Base-by-base conservation (phyloP, 495 filamentous ascomycete genomes). In the Annulohypoxylon moriforme region DNA sequence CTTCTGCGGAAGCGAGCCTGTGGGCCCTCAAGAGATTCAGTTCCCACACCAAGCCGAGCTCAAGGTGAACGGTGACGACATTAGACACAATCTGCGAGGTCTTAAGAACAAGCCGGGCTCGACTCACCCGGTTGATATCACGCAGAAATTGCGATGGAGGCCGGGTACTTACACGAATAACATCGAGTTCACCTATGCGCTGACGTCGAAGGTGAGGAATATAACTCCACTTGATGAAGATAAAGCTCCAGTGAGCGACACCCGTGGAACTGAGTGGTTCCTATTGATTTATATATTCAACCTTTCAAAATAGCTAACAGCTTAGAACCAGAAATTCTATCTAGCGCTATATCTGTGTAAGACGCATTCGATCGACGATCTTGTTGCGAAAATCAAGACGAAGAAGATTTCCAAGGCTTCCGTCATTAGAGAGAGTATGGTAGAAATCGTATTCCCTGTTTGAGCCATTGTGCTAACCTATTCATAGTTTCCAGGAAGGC, bases 81-180 rank as follows among this genome's bases (percentile, higher is more conserved):
- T 97, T 65, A 96, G 96, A 74, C 89, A 90, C 11, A 98, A 97
- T 75, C 85, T 96, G 53, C 91, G 94, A 64, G 96, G 96, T 2
- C 81, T 99, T 58, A 99, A 99, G 78, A 97, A 97, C 77, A 95
- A 94, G 75, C 92, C 96, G 8, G 96, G 96, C 24, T 95, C 96
- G 29, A 98, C 96, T 31, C 88, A 92, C 59, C 96, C 96, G 6
- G 94, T 92, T 16, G 96, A 99, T 80, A 90, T 99, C 46, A 98
- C 96, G 13, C 83, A 84, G 66, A 85, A 88, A 67, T 80, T 97
- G 20, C 91, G 93, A 20, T 87, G 90, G 36, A 89, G 87, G 59
- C 81, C 80, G 2, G 62, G 87, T 13, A 84, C 85, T 33, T 96
- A 94, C 74, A 78, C 82, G 7, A 98, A 99, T 76, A 87, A 83